Percentiles rank a stretch among this genome's conserved stretches.
Evolutionary conservation across 2,329 filamentous ascomycete genomes (phyloP).

Genomic region (Diaporthe velutina): DNA sequence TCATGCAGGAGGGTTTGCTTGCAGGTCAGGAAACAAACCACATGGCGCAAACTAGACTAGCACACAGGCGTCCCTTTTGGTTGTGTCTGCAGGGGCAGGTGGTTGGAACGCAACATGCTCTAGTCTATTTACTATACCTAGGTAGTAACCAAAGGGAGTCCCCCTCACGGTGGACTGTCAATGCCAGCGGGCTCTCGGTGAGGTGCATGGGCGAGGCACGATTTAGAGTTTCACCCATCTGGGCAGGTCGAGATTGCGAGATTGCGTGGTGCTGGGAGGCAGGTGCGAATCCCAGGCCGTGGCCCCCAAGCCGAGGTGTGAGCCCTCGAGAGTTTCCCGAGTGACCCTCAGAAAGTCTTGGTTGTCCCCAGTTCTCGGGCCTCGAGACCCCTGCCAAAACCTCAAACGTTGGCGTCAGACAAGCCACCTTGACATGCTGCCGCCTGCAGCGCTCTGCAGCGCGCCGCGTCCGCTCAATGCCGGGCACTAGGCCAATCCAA

Average conservation of each 20-base stretch:
- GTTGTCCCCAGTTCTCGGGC: conserved; percentile 27
- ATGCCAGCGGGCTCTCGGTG: conserved; percentile 1
- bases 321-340: neutral
- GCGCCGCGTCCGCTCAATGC: conserved; percentile 19
- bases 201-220: neutral
- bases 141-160: neutral
- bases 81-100: neutral
- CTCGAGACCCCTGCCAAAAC: conserved; percentile 26
- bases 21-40: conserved; percentile 24
- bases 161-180: neutral
- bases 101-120: neutral
- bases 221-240: conserved; percentile 20
- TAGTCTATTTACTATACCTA: neutral
- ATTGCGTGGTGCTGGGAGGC: neutral
- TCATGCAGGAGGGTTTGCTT: conserved; percentile 28
- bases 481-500: conserved; percentile 22
- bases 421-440: conserved; percentile 19
- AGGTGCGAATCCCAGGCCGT: neutral
- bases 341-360: neutral
- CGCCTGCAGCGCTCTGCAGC: conserved; percentile 6
- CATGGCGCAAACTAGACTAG: neutral
- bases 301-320: conserved; percentile 6
- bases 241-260: conserved; percentile 15
- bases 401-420: conserved; percentile 29
- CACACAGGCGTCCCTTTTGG: neutral